Percentiles rank a stretch among this genome's conserved stretches.
Conservation (phyloP, 176 grass and related monocot species). For the Panicum miliaceum region DNA sequence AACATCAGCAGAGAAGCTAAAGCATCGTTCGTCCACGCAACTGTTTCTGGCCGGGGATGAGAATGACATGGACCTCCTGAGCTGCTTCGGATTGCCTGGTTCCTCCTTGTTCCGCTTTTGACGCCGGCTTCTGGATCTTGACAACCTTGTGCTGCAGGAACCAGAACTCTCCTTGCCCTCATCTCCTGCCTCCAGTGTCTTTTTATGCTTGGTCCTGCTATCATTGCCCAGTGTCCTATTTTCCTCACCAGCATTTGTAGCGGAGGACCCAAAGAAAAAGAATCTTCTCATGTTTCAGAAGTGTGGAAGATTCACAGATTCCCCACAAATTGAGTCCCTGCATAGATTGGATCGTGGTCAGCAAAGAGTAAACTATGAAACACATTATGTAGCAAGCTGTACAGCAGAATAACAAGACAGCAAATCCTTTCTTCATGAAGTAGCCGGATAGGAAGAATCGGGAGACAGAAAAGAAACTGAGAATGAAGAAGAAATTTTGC, state of each 20-base stretch:
- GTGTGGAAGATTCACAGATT: background rate
- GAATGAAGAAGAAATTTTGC: background rate
- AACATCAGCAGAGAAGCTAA: slow-evolving; percentile 52
- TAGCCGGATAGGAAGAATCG: too few relatives aligned
- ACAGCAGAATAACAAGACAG: background rate
- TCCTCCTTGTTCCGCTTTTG: slow-evolving; percentile 2
- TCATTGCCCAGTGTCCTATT: background rate
- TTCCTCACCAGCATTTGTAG: background rate
- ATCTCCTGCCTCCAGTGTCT: background rate
- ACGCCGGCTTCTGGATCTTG: slow-evolving; percentile 19
- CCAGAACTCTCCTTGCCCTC: background rate
- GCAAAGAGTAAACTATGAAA: background rate
- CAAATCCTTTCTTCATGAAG: background rate
- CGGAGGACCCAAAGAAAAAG: slow-evolving; percentile 52
- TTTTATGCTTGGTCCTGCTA: background rate
- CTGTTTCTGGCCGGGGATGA: slow-evolving; percentile 23
- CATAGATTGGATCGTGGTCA: background rate
- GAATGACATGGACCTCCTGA: slow-evolving; percentile 50
- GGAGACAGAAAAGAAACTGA: background rate
- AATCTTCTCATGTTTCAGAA: slow-evolving; percentile 38
- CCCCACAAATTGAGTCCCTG: background rate
- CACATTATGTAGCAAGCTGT: background rate
- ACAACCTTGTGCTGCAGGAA: slow-evolving; percentile 20
- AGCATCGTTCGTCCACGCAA: slow-evolving; percentile 35
- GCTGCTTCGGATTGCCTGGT: slow-evolving; percentile 11